phyloP scores from a whole-genome alignment of 2,329 filamentous ascomycete species.

The Cytospora piceae region DNA sequence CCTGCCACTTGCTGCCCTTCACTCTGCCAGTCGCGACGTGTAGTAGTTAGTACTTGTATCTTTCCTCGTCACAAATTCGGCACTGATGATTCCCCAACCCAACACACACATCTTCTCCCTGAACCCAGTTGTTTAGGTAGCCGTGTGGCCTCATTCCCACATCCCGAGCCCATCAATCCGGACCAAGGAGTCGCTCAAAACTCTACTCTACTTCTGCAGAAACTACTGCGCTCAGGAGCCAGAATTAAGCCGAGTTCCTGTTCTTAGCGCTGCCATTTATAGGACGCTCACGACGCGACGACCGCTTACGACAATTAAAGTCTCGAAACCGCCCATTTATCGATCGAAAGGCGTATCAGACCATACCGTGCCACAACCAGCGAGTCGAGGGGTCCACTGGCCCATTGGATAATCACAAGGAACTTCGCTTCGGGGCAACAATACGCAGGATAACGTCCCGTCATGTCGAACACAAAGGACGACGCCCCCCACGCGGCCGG shows the following conservation, averaged over 20 bases:
- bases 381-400: not conserved
- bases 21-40: not conserved
- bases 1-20: not conserved
- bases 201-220: not conserved
- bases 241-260: not conserved
- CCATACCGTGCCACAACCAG: not conserved
- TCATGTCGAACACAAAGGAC: slow-evolving; percentile 22
- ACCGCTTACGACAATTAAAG: not conserved
- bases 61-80: not conserved
- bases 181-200: not conserved
- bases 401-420: not conserved
- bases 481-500: slow-evolving; percentile 16
- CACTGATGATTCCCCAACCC: not conserved
- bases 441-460: not conserved
- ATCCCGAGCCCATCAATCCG: not conserved
- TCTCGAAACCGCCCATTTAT: not conserved
- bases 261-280: not conserved
- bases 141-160: not conserved
- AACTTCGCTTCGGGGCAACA: not conserved
- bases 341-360: not conserved
- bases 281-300: not conserved
- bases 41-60: not conserved
- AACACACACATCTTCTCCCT: not conserved
- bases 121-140: not conserved
- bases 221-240: not conserved